Base-by-base conservation (phyloP, 1,139 yeast species). In the Kodamaea suecica region DNA sequence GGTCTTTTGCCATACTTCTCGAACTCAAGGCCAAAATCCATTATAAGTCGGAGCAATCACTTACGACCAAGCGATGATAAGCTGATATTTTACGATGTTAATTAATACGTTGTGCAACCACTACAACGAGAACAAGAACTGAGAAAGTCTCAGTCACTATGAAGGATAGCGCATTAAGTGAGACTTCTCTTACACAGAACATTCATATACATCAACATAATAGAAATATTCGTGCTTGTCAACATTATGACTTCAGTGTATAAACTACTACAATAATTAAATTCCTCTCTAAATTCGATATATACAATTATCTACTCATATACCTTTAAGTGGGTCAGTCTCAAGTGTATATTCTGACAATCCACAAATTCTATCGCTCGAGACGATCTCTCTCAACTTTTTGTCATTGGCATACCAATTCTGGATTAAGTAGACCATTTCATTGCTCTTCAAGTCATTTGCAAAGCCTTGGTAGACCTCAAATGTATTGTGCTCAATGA, bases 391-490 rank as follows among this genome's bases (percentile, higher is more conserved):
- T 49, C 84, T 66, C 42, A 83, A 61, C 47, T 69, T 76, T 47
- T 79, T 74, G 49, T 83, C 90, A 27, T 69, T 66, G 29, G 67
- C 58, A 52, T 78, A 82, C 94, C 94, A 83, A 26, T 58, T 64
- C 46, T 79, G 68, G 36, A 84, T 76, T 53, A 84, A 63, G 53
- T 77, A 76, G 7, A 63, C 55, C 81, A 82, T 78, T 50, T 82
- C 88, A 39, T 59, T 61, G 9, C 46, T 42, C 43, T 59, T 63
- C 43, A 68, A 56, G 31, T 55, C 58, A 30, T 61, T 58, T 9
- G 67, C 66, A 47, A 77, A 78, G 3, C 73, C 76, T 0, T 52
- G 48, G 40, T 61, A 61, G 20, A 70, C 52, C 36, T 77, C 80
- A 43, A 66, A 68, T 7, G 78, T 71, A 28, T 76, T 72, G 33